Percentiles rank a stretch among this genome's conserved stretches.
phyloP scores from a whole-genome alignment of 129 eudicot species.

The Chrysanthemum lavandulifolium region DNA sequence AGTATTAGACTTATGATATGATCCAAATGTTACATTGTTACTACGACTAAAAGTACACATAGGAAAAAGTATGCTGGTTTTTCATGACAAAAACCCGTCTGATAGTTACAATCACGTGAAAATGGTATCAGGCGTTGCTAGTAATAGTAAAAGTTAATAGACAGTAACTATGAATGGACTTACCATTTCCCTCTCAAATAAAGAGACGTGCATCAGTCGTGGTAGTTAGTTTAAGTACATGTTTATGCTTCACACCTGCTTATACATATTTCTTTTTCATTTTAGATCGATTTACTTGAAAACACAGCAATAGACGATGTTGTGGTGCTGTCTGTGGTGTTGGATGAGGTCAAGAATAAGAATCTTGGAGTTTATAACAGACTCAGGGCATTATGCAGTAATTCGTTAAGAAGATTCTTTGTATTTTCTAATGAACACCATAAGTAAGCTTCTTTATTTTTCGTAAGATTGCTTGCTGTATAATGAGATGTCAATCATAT shows the following conservation, averaged over 20 bases:
- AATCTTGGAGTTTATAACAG: constrained; percentile 76
- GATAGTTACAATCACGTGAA: not conserved
- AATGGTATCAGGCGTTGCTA: not conserved
- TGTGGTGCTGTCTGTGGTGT: constrained; percentile 86
- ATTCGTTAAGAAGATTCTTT: constrained; percentile 61
- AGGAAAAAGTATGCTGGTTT: too few species aligned
- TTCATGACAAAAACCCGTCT: too few species aligned
- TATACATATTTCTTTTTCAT: not conserved
- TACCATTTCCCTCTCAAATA: too few species aligned
- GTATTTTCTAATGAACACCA: constrained; percentile 91
- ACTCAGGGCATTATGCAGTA: constrained; percentile 85
- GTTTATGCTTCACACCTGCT: constrained; percentile 7
- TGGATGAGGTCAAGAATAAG: constrained; percentile 92
- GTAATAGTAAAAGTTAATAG: not conserved
- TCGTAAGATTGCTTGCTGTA: not conserved
- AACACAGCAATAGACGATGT: constrained; percentile 84
- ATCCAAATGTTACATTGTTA: too few species aligned
- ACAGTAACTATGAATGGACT: too few species aligned
- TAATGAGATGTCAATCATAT: not conserved
- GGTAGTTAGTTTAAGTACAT: not conserved
- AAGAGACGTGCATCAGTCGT: too few species aligned
- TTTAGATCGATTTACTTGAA: constrained; percentile 90
- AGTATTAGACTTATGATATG: too few species aligned
- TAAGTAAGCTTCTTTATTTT: constrained; percentile 54
- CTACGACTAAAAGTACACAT: too few species aligned